Percentiles rank a stretch among this genome's conserved stretches.
These are phyloP conservation scores for Fusarium compactum DNA, from an alignment of 2,329 filamentous ascomycete genomes.

Conservation along the genomic window DNA sequence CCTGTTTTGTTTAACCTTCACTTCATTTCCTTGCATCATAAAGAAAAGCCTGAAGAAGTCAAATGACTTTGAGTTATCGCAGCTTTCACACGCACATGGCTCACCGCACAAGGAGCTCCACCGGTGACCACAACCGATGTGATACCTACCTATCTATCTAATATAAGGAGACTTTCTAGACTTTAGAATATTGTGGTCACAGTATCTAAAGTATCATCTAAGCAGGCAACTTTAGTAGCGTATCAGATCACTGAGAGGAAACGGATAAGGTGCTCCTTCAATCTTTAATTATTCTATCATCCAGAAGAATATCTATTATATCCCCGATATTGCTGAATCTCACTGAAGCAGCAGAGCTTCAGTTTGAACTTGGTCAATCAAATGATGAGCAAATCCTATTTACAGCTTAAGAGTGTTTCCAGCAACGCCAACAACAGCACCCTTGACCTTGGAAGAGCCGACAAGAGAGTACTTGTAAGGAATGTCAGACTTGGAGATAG, in stretches of 20 bases:
- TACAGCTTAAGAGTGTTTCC: slow-evolving; percentile 55
- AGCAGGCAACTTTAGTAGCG: background rate
- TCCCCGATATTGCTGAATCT: background rate
- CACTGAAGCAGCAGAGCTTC: background rate
- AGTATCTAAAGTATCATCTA: background rate
- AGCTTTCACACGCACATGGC: background rate
- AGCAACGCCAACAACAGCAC: slow-evolving; percentile 55
- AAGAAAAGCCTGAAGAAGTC: too few species aligned
- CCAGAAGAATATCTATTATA: background rate
- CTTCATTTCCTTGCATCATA: too few species aligned
- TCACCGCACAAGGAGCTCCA: background rate
- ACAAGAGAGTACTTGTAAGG: slow-evolving; percentile 61
- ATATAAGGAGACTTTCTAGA: background rate
- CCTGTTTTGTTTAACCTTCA: too few species aligned
- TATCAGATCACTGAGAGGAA: background rate
- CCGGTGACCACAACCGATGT: background rate
- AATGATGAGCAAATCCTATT: slow-evolving; percentile 3
- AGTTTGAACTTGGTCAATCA: background rate
- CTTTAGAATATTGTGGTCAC: background rate
- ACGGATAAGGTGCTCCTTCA: background rate
- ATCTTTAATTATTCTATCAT: background rate
- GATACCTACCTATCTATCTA: background rate
- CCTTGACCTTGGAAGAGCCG: slow-evolving; percentile 61
- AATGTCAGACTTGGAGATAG: slow-evolving; percentile 66
- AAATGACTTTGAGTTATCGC: background rate